phyloP scores from a whole-genome alignment of 169 alveolate genomes.

The Plasmodium vivax region DNA sequence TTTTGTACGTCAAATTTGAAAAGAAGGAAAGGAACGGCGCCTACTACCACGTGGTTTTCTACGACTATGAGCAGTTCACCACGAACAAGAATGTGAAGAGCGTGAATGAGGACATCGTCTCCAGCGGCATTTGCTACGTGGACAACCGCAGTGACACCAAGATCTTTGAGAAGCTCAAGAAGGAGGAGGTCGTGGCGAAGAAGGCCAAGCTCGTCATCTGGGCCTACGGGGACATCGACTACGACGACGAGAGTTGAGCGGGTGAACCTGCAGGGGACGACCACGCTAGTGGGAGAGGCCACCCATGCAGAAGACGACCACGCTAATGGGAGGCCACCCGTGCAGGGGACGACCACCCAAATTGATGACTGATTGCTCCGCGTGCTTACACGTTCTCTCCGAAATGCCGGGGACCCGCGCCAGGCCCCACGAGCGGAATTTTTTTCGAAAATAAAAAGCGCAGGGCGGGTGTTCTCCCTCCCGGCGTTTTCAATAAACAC shows the following conservation, averaged over 20 bases:
- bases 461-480: background rate
- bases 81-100: conserved; percentile 71
- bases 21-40: conserved; percentile 14
- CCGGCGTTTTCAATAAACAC: background rate
- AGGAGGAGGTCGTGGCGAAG: conserved; percentile 49
- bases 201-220: conserved; percentile 45
- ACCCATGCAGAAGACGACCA: too few species aligned
- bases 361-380: background rate
- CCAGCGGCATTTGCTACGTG: conserved; percentile 51
- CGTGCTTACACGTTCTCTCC: background rate
- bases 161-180: conserved; percentile 64
- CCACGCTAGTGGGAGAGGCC: too few species aligned
- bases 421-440: background rate
- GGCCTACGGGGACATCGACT: conserved; percentile 73
- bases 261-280: too few species aligned
- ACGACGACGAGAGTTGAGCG: conserved; percentile 42
- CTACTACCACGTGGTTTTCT: conserved; percentile 44
- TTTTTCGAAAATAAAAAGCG: background rate
- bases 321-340: background rate
- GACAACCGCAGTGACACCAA: conserved; percentile 64
- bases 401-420: background rate
- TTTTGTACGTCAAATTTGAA: conserved; percentile 63
- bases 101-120: conserved; percentile 57
- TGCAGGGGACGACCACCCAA: too few species aligned
- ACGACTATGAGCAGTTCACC: conserved; percentile 67